Percentiles rank a stretch among this genome's conserved stretches.
Conservation (phyloP, 148 eudicot species). For the Nyssa sinensis region DNA sequence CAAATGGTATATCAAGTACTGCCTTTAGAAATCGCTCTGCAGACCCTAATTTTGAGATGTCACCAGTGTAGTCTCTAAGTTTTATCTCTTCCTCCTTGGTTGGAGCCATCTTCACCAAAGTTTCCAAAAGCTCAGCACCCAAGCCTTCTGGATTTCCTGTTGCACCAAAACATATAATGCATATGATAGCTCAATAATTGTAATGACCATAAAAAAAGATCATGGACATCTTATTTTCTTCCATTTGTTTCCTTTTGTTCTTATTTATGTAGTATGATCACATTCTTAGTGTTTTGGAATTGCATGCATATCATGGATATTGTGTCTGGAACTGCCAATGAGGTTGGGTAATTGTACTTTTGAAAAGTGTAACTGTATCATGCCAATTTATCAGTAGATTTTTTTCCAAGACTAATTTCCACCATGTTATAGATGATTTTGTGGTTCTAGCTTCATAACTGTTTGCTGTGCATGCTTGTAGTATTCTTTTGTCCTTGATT, state of each 20-base stretch:
- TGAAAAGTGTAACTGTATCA: not conserved
- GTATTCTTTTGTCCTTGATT: not conserved
- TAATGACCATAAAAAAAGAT: not conserved
- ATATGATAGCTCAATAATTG: slow-evolving; percentile 10
- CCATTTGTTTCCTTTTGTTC: not conserved
- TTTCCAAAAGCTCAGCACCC: slow-evolving; percentile 84
- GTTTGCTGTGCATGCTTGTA: not conserved
- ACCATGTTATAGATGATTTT: not conserved
- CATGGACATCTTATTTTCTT: slow-evolving; percentile 2
- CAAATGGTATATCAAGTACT: slow-evolving; percentile 84
- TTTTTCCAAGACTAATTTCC: slow-evolving; percentile 3
- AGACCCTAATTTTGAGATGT: slow-evolving; percentile 72
- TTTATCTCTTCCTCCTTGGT: slow-evolving; percentile 95
- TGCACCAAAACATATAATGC: slow-evolving; percentile 14
- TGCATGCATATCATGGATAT: not conserved
- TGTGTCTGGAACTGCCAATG: not conserved
- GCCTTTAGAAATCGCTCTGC: slow-evolving; percentile 92
- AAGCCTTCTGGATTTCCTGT: slow-evolving; percentile 83
- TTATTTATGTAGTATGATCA: not conserved
- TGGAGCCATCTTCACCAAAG: slow-evolving; percentile 94
- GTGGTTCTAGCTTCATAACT: not conserved
- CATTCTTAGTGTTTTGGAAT: not conserved
- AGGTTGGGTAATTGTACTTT: not conserved
- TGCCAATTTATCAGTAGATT: not conserved
- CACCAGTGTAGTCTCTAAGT: slow-evolving; percentile 75